Conservation (phyloP, 108 stramenopile genomes). For the Fragilaria crotonensis region DNA sequence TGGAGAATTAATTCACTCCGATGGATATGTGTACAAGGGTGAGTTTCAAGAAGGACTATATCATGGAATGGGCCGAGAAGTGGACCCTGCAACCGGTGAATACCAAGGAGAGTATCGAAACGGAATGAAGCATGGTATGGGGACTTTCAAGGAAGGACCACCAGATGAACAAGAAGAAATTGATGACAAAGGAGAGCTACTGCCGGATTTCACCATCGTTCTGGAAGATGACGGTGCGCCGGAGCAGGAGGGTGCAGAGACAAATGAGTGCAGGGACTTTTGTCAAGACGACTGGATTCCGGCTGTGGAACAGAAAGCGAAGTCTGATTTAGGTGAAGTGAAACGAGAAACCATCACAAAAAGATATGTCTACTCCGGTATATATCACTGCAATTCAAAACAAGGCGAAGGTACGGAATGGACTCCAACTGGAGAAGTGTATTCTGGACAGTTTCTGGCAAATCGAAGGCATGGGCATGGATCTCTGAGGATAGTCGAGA, state of each 20-base stretch:
- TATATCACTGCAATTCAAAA: not conserved
- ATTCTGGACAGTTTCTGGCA: slow-evolving; percentile 1
- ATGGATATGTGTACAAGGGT: slow-evolving; percentile 24
- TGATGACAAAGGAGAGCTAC: too few relatives aligned
- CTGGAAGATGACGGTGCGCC: too few relatives aligned
- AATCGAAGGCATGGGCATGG: slow-evolving; percentile 7
- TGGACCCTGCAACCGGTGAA: slow-evolving; percentile 3
- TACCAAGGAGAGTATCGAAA: slow-evolving; percentile 24
- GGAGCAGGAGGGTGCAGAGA: too few relatives aligned
- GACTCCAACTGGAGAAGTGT: slow-evolving; percentile 4
- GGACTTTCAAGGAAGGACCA: slow-evolving; percentile 11
- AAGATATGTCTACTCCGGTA: slow-evolving; percentile 4
- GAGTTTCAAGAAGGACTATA: slow-evolving; percentile 19
- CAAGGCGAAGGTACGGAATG: slow-evolving; percentile 11
- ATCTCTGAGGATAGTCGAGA: slow-evolving; percentile 1
- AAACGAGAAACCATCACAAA: too few relatives aligned
- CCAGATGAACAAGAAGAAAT: not conserved
- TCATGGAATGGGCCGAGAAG: slow-evolving; percentile 25
- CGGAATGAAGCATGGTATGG: slow-evolving; percentile 27
- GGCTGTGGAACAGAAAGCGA: too few relatives aligned
- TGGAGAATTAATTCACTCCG: slow-evolving; percentile 8
- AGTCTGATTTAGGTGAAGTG: too few relatives aligned
- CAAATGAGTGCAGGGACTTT: too few relatives aligned
- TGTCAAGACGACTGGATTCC: too few relatives aligned
- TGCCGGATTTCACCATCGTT: too few relatives aligned